Evolutionary conservation across 2,329 filamentous ascomycete species (phyloP), one percentile per base, ranked within the genome.

Genomic region (Didymella pomorum): DNA sequence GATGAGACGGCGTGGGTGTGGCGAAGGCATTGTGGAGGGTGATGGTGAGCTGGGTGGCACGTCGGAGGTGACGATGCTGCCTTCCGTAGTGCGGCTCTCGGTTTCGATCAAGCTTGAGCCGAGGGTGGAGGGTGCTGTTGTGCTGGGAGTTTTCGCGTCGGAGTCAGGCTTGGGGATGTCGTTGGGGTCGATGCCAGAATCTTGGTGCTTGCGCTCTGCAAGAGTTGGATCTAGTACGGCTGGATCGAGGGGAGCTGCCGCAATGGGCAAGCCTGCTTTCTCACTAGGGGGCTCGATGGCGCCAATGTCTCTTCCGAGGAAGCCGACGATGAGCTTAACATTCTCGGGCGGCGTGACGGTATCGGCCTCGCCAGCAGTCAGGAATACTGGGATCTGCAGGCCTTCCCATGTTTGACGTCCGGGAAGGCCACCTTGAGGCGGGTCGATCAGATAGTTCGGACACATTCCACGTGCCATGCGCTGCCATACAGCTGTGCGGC

Each of bases 361-460:
- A 71, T 99, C 95, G 7, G 86, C 82, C 69, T 91, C 88, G 21
- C 91, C 94, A 14, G 87, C 91, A 44, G 96, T 84, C 2, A 98
- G 82, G 62, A 91, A 90, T 2, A 97, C 82, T 0, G 94, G 93
- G 1, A 91, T 80, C 18, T 87, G 77, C 14, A 97, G 80, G 8
- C 86, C 86, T 23, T 83, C 81, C 95, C 95, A 98, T 1, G 87
- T 79, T 6, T 88, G 83, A 61, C 84, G 76, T 0, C 89, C 88
- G 2, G 92, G 89, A 9, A 96, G 75, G 0, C 91, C 91, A 3
- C 88, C 87, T 9, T 74, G 71, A 0, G 86, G 76, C 25, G 81
- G 74, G 1, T 83, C 85, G 8, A 81, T 71, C 3, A 81, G 74
- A 57, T 88, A 89, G 0, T 75, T 78, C 0, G 91, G 89, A 23